These are phyloP conservation scores for Aurinia saxatilis DNA, from an alignment of 345 rosid genomes.

Conservation along the genomic window DNA sequence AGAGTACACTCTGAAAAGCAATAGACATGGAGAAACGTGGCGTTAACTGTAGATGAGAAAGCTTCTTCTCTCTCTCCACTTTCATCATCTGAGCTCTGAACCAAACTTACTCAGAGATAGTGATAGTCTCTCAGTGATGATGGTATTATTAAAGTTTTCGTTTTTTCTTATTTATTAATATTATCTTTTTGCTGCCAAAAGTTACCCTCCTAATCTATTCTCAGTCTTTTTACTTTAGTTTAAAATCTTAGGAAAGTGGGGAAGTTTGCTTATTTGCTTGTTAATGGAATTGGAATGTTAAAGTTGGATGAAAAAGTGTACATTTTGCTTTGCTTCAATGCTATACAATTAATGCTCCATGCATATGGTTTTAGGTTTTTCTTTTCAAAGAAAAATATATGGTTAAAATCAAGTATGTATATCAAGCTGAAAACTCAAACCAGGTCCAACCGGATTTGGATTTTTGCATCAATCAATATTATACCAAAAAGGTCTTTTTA, in stretches of 20 bases:
- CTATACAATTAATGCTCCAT: conserved; percentile 9
- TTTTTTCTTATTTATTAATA: background rate
- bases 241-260: conserved; percentile 16
- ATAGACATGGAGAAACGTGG: conserved; percentile 31
- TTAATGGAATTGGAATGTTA: conserved; percentile 13
- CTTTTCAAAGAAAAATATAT: too few species aligned
- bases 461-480: too few species aligned
- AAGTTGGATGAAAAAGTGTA: conserved; percentile 21
- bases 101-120: conserved; percentile 29
- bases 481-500: too few species aligned
- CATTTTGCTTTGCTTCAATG: conserved; percentile 23
- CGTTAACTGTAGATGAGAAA: conserved; percentile 34
- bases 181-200: conserved; percentile 15
- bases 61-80: conserved; percentile 28
- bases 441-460: too few species aligned
- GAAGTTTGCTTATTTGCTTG: conserved; percentile 18
- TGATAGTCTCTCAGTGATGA: conserved; percentile 36
- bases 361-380: conserved; percentile 6
- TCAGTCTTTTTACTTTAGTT: conserved; percentile 25
- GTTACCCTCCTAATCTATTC: conserved; percentile 3
- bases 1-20: conserved; percentile 22
- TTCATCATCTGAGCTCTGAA: conserved; percentile 26
- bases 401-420: too few species aligned
- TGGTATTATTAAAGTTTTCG: conserved; percentile 21
- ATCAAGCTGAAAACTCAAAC: too few species aligned